Evolutionary conservation across 2,329 filamentous ascomycete genomes (phyloP).

Genomic region (Diaporthe citrichinensis): DNA sequence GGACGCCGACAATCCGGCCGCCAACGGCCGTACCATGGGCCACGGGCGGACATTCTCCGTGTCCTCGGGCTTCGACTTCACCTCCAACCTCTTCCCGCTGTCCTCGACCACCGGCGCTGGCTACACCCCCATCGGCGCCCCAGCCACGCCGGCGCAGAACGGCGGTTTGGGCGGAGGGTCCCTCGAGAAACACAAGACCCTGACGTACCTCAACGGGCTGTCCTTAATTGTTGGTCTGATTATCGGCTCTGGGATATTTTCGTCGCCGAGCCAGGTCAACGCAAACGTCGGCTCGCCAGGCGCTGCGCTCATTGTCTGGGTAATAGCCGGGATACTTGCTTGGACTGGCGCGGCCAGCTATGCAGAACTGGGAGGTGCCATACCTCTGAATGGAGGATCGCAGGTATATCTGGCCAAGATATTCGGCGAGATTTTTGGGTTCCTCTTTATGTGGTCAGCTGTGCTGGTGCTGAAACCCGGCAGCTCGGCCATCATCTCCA

Average conservation of each 20-base stretch:
- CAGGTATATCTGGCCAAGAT: slow-evolving; percentile 97
- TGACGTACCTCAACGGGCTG: slow-evolving; percentile 94
- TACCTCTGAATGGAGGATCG: slow-evolving; percentile 93
- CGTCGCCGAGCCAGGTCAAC: slow-evolving; percentile 93
- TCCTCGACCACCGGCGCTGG: slow-evolving; percentile 81
- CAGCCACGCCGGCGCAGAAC: slow-evolving; percentile 68
- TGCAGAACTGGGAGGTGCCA: slow-evolving; percentile 94
- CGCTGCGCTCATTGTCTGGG: slow-evolving; percentile 91
- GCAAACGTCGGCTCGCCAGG: slow-evolving; percentile 91
- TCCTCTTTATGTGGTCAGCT: slow-evolving; percentile 96
- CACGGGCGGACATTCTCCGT: slow-evolving; percentile 84
- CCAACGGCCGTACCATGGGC: slow-evolving; percentile 55
- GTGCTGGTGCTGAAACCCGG: slow-evolving; percentile 95
- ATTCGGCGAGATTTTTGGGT: slow-evolving; percentile 92
- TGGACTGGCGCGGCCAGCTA: slow-evolving; percentile 98
- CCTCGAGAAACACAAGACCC: slow-evolving; percentile 93
- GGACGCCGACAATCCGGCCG: slow-evolving; percentile 70
- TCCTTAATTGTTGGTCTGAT: slow-evolving; percentile 93
- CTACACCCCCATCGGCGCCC: slow-evolving; percentile 89
- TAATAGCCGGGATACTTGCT: slow-evolving; percentile 89
- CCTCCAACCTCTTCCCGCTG: slow-evolving; percentile 91
- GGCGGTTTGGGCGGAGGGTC: slow-evolving; percentile 79
- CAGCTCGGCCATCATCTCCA: slow-evolving; percentile 92
- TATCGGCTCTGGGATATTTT: slow-evolving; percentile 97
- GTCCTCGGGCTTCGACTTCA: slow-evolving; percentile 95